Evolutionary conservation across 2,329 filamentous ascomycete species (phyloP).

Genomic region (Cercospora sesami): DNA sequence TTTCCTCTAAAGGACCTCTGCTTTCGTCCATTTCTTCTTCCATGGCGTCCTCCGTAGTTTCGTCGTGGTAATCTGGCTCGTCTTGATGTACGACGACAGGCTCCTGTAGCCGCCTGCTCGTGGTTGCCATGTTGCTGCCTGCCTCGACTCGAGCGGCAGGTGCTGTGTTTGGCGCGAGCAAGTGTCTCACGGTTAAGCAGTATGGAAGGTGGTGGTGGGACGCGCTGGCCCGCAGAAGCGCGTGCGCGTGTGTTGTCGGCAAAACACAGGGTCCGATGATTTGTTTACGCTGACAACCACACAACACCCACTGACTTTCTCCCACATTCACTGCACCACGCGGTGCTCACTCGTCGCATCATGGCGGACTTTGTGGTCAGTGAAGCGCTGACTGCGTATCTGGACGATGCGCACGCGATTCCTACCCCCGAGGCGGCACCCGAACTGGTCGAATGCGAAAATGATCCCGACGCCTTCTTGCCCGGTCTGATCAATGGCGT

Average conservation of each 20-base stretch:
- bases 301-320: background rate
- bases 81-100: conserved; percentile 30
- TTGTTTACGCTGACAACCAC: conserved; percentile 11
- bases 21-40: conserved; percentile 51
- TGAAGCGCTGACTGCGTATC: conserved; percentile 92
- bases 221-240: conserved; percentile 1
- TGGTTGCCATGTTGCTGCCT: conserved; percentile 27
- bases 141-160: conserved; percentile 9
- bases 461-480: conserved; percentile 81
- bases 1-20: conserved; percentile 52
- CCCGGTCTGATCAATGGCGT: conserved; percentile 77
- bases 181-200: background rate
- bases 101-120: conserved; percentile 24
- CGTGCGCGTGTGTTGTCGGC: conserved; percentile 1
- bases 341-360: conserved; percentile 42
- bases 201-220: background rate
- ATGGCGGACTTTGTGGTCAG: conserved; percentile 90
- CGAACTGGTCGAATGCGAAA: conserved; percentile 85
- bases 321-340: conserved; percentile 1
- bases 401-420: conserved; percentile 84
- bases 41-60: conserved; percentile 39
- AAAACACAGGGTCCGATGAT: conserved; percentile 8
- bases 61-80: conserved; percentile 23
- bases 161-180: background rate
- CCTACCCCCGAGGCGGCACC: conserved; percentile 82